Conservation (phyloP, 1,284 basidiomycete species). For the Mixia osmundae region DNA sequence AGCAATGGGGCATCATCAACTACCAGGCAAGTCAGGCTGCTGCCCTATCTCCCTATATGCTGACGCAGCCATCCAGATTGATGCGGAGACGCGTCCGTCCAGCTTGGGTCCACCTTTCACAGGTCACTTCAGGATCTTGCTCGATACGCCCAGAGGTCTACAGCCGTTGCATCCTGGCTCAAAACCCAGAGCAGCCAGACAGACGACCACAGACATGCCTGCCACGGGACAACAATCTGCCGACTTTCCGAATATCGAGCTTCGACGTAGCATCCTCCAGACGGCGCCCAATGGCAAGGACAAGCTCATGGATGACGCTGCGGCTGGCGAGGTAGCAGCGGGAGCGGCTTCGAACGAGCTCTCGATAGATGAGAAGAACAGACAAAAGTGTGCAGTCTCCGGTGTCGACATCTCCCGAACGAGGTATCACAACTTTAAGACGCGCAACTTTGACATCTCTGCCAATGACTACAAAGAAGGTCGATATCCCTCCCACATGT, state of each 20-base stretch:
- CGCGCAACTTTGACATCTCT: constrained; percentile 44
- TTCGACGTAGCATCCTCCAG: constrained; percentile 67
- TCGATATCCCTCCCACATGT: constrained; percentile 87
- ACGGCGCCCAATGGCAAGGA: constrained; percentile 44
- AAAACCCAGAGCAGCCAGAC: constrained; percentile 24
- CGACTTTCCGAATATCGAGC: constrained; percentile 40
- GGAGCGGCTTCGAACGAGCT: constrained; percentile 23
- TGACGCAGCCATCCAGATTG: constrained; percentile 37
- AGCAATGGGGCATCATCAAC: constrained; percentile 98
- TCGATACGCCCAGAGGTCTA: constrained; percentile 87
- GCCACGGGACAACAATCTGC: constrained; percentile 24
- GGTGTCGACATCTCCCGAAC: constrained; percentile 71
- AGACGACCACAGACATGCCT: constrained; percentile 4
- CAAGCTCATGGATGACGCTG: constrained; percentile 36
- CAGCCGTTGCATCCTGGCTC: constrained; percentile 87
- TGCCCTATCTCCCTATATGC: background rate
- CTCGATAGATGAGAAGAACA: too few relatives aligned
- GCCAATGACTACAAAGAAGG: constrained; percentile 83
- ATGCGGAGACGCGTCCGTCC: constrained; percentile 84
- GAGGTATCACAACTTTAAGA: constrained; percentile 76
- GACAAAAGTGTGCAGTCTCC: constrained; percentile 78
- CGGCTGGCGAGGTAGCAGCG: constrained; percentile 31
- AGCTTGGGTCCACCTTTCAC: constrained; percentile 91
- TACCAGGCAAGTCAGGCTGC: constrained; percentile 46
- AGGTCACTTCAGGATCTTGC: constrained; percentile 88